Conservation (phyloP, 805 yeast species). For the Ogataea nitratoaversa region DNA sequence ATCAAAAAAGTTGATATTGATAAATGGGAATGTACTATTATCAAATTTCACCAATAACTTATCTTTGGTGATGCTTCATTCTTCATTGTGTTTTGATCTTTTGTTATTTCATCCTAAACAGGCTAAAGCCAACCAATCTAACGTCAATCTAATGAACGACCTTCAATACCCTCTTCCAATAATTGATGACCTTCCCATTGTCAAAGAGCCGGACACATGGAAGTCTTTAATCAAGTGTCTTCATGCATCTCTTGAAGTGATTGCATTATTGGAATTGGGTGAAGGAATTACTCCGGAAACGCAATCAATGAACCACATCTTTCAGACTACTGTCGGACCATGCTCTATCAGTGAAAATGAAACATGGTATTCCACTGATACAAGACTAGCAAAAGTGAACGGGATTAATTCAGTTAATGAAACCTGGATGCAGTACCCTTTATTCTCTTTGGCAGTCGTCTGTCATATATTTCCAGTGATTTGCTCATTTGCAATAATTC, state of each 20-base stretch:
- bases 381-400: conserved; percentile 12
- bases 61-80: conserved; percentile 25
- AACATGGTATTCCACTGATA: conserved; percentile 12
- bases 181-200: conserved; percentile 16
- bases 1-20: conserved; percentile 21
- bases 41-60: conserved; percentile 30
- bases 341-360: conserved; percentile 14
- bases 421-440: conserved; percentile 38
- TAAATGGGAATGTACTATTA: conserved; percentile 33
- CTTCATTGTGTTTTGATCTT: conserved; percentile 29
- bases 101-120: conserved; percentile 34
- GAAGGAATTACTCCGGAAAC: conserved; percentile 31
- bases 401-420: conserved; percentile 29
- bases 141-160: conserved; percentile 23
- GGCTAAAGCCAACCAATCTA: conserved; percentile 9
- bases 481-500: conserved; percentile 24
- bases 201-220: conserved; percentile 24
- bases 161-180: conserved; percentile 18
- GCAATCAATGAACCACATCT: conserved; percentile 8
- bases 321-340: conserved; percentile 23
- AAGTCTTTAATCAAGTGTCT: conserved; percentile 30
- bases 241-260: conserved; percentile 28
- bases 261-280: conserved; percentile 36
- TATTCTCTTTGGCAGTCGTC: conserved; percentile 26
- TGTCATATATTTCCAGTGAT: conserved; percentile 30